phyloP scores from a whole-genome alignment of 352 stramenopile species.

The Phytophthora citricola region DNA sequence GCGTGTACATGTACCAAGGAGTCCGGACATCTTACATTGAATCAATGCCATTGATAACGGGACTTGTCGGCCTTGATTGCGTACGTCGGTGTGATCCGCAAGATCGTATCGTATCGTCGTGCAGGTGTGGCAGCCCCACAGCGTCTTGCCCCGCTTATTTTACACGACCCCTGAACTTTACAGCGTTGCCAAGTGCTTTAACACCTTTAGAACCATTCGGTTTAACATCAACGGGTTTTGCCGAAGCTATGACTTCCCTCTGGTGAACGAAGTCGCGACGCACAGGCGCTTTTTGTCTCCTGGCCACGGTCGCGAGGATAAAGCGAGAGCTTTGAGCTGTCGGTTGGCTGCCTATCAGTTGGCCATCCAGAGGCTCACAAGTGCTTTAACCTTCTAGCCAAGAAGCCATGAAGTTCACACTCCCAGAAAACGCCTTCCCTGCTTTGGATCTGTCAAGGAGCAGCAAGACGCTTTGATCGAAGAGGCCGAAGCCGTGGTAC shows the following conservation, averaged over 20 bases:
- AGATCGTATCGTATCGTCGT: slow-evolving; percentile 1
- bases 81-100: neutral
- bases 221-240: slow-evolving; percentile 15
- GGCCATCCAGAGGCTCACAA: slow-evolving; percentile 3
- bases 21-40: too few relatives aligned
- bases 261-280: slow-evolving; percentile 1
- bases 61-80: neutral
- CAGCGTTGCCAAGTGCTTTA: neutral
- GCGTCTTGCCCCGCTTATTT: neutral
- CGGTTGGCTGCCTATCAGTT: neutral
- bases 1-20: neutral
- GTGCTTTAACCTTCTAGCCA: slow-evolving; percentile 3
- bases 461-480: slow-evolving; percentile 34
- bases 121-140: neutral
- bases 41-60: neutral
- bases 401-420: slow-evolving; percentile 46
- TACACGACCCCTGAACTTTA: neutral
- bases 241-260: neutral
- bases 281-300: too few relatives aligned
- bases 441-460: slow-evolving; percentile 36
- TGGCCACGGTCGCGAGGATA: too few relatives aligned
- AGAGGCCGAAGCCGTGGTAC: slow-evolving; percentile 48
- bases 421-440: slow-evolving; percentile 47
- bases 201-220: slow-evolving; percentile 2
- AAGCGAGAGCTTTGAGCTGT: neutral